Evolutionary conservation across 768 basidiomycete genomes (phyloP).

Genomic region (Hirschioporus abietinus): DNA sequence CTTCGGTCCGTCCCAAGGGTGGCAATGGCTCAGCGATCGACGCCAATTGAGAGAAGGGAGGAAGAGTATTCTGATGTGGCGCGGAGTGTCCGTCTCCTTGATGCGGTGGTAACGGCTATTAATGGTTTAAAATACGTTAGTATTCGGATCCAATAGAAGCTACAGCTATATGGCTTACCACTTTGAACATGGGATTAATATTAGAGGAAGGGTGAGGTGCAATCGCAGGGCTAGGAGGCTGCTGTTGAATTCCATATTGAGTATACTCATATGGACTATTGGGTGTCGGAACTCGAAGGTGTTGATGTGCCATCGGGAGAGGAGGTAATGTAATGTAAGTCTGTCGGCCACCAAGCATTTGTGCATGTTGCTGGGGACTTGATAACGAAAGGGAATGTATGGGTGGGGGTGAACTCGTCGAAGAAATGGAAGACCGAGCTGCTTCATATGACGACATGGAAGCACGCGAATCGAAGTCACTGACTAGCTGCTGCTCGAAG

Average conservation of each 20-base stretch:
- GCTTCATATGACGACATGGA: conserved; percentile 46
- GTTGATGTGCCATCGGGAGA: conserved; percentile 8
- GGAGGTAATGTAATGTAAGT: conserved; percentile 20
- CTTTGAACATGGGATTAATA: conserved; percentile 88
- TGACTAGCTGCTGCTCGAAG: conserved; percentile 65
- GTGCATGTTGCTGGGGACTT: conserved; percentile 19
- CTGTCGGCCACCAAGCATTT: conserved; percentile 15
- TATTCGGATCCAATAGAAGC: conserved; percentile 4
- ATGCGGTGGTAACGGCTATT: conserved; percentile 51
- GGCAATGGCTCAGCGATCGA: conserved; percentile 77
- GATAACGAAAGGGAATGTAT: conserved; percentile 71
- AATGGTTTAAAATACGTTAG: conserved; percentile 20
- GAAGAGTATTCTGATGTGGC: conserved; percentile 42
- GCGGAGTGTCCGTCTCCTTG: conserved; percentile 20
- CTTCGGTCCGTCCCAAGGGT: conserved; percentile 31
- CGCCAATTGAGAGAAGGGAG: conserved; percentile 77
- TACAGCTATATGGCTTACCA: conserved; percentile 49
- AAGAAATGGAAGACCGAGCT: conserved; percentile 44
- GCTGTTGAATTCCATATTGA: conserved; percentile 40
- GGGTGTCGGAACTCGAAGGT: conserved; percentile 25
- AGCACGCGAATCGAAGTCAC: conserved; percentile 69
- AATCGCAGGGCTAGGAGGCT: conserved; percentile 56
- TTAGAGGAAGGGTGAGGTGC: conserved; percentile 49
- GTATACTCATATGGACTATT: conserved; percentile 42
- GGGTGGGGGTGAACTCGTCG: conserved; percentile 70